These are phyloP conservation scores for Aspergillus pseudonomiae DNA, from an alignment of 2,329 filamentous ascomycete species.

Conservation along the genomic window DNA sequence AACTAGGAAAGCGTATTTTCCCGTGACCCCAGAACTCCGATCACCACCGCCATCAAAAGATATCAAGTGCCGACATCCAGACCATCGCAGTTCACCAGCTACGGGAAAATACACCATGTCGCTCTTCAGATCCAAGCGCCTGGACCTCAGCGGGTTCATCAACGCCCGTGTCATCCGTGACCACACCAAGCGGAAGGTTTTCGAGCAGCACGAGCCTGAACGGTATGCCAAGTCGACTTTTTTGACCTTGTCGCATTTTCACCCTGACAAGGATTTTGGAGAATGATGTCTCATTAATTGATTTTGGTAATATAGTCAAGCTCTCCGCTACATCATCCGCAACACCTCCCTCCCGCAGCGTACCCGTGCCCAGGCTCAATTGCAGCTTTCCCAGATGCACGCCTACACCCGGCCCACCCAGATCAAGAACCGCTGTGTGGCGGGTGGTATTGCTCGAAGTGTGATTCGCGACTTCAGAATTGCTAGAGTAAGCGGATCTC, in stretches of 20 bases:
- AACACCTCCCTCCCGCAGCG: conserved; percentile 84
- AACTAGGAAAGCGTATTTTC: conserved; percentile 21
- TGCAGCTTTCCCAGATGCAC: conserved; percentile 94
- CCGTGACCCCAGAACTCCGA: conserved; percentile 20
- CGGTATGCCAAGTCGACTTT: conserved; percentile 58
- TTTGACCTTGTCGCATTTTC: conserved; percentile 2
- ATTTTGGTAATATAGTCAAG: conserved; percentile 66
- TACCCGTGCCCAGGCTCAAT: conserved; percentile 85
- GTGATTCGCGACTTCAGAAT: conserved; percentile 93
- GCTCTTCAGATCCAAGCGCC: conserved; percentile 85
- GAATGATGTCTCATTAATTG: conserved; percentile 6
- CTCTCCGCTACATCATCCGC: conserved; percentile 86
- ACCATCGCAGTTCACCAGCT: background rate
- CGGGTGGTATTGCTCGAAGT: conserved; percentile 87
- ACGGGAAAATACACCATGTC: conserved; percentile 60
- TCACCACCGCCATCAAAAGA: conserved; percentile 14
- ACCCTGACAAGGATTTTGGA: background rate
- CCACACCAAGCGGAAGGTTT: conserved; percentile 94
- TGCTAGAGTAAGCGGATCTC: conserved; percentile 70
- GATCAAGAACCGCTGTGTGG: conserved; percentile 89
- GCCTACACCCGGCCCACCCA: conserved; percentile 91
- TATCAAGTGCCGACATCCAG: background rate
- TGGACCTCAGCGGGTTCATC: conserved; percentile 85
- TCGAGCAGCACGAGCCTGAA: conserved; percentile 82
- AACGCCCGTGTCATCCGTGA: conserved; percentile 89